Evolutionary conservation across 495 filamentous ascomycete species (phyloP).

Genomic region (Aspergillus cavernicola): DNA sequence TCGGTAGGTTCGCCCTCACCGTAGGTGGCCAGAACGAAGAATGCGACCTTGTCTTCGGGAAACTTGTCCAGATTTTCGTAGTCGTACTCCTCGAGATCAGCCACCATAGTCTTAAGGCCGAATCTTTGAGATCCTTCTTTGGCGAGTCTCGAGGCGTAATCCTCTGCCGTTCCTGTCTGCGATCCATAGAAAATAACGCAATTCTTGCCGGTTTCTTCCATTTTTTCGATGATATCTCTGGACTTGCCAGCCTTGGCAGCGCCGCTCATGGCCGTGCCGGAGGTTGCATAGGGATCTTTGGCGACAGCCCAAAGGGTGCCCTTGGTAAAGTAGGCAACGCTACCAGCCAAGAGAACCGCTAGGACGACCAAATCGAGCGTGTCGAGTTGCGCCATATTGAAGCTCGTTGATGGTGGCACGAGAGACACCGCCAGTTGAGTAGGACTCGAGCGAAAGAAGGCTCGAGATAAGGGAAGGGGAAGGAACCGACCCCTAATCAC

Average conservation of each 20-base stretch:
- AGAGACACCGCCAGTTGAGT: neutral
- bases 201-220: constrained; percentile 94
- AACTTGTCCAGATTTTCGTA: constrained; percentile 91
- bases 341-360: constrained; percentile 75
- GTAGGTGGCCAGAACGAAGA: constrained; percentile 97
- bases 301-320: constrained; percentile 79
- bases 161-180: constrained; percentile 97
- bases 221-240: constrained; percentile 87
- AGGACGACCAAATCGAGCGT: constrained; percentile 93
- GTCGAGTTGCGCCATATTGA: constrained; percentile 88
- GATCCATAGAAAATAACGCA: constrained; percentile 98
- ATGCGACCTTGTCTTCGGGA: constrained; percentile 82
- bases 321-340: constrained; percentile 94
- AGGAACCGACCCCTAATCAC: constrained; percentile 12
- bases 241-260: constrained; percentile 78
- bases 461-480: constrained; percentile 11
- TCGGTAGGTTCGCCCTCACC: constrained; percentile 98
- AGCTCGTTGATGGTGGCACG: constrained; percentile 2
- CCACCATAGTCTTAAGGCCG: constrained; percentile 97
- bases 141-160: constrained; percentile 94
- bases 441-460: neutral
- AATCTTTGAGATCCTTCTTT: constrained; percentile 97
- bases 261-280: constrained; percentile 64
- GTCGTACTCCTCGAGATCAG: constrained; percentile 97
- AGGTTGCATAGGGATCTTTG: constrained; percentile 82